These are phyloP conservation scores for Vitis hybrid DNA, from an alignment of 177 flowering plant genomes.

Conservation along the genomic window DNA sequence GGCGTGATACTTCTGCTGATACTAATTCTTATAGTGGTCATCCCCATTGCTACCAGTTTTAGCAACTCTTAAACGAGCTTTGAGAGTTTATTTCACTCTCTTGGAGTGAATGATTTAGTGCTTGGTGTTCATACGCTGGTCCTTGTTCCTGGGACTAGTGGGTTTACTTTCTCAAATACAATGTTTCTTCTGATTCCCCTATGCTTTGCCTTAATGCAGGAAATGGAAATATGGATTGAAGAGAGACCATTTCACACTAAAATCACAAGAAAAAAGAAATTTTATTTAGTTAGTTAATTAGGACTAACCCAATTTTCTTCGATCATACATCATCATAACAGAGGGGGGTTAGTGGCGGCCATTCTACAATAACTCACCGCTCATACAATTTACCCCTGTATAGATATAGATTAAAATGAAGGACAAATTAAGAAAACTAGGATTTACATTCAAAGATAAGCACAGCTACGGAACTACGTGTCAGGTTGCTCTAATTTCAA, in stretches of 20 bases:
- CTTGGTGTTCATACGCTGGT: background rate
- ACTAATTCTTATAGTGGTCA: conserved; percentile 41
- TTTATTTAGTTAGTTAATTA: too few species aligned
- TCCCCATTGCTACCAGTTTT: conserved; percentile 55
- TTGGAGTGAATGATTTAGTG: conserved; percentile 6
- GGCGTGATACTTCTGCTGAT: conserved; percentile 61
- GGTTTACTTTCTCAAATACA: too few species aligned
- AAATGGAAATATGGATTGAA: too few species aligned
- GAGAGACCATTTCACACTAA: too few species aligned
- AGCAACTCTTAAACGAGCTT: conserved; percentile 28
- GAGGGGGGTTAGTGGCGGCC: conserved; percentile 29
- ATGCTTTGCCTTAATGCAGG: too few species aligned
- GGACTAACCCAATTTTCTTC: too few species aligned
- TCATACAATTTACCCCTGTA: conserved; percentile 19
- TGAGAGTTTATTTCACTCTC: too few species aligned
- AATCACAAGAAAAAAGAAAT: too few species aligned
- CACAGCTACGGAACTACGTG: conserved; percentile 16
- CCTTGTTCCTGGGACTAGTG: too few species aligned
- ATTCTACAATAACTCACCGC: conserved; percentile 34
- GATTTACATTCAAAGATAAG: conserved; percentile 23
- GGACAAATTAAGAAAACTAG: background rate
- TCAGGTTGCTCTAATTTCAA: conserved; percentile 66
- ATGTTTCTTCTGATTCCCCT: too few species aligned
- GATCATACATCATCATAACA: too few species aligned
- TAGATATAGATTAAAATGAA: background rate